Evolutionary conservation across 495 filamentous ascomycete genomes (phyloP).

Genomic region (Talaromyces wortmannii): DNA sequence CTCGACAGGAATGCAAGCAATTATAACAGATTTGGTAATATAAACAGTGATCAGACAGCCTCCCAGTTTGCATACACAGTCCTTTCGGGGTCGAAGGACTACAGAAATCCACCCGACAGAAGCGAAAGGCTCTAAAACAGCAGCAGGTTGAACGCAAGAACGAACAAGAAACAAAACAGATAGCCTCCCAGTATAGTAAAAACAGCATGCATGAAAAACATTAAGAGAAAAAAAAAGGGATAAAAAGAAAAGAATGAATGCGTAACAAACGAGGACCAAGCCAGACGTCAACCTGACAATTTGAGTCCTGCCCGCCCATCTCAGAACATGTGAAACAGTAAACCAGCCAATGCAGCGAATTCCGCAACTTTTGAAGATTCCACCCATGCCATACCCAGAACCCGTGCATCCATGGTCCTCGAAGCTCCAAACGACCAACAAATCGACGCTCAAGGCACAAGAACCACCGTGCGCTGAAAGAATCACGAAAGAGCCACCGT

Average conservation of each 20-base stretch:
- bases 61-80: conserved; percentile 21
- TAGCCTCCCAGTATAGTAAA: conserved; percentile 26
- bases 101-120: conserved; percentile 26
- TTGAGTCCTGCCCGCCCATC: not conserved
- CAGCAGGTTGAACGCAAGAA: conserved; percentile 15
- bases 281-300: not conserved
- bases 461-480: conserved; percentile 6
- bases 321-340: conserved; percentile 2
- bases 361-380: conserved; percentile 6
- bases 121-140: conserved; percentile 15
- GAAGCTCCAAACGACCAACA: conserved; percentile 2
- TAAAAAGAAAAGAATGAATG: conserved; percentile 1
- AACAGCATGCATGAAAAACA: conserved; percentile 12
- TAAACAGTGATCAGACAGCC: conserved; percentile 41
- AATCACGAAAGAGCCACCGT: conserved; percentile 4
- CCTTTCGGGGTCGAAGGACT: conserved; percentile 5
- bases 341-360: conserved; percentile 6
- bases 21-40: not conserved
- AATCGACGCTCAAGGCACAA: conserved; percentile 2
- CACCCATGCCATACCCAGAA: conserved; percentile 15
- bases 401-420: conserved; percentile 6
- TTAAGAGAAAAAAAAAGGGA: conserved; percentile 8
- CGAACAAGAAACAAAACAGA: conserved; percentile 12
- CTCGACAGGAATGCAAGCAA: not conserved
- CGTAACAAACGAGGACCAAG: not conserved